Conservation (phyloP, 2,329 filamentous ascomycete species). For the Ambrosiella beaveri region DNA sequence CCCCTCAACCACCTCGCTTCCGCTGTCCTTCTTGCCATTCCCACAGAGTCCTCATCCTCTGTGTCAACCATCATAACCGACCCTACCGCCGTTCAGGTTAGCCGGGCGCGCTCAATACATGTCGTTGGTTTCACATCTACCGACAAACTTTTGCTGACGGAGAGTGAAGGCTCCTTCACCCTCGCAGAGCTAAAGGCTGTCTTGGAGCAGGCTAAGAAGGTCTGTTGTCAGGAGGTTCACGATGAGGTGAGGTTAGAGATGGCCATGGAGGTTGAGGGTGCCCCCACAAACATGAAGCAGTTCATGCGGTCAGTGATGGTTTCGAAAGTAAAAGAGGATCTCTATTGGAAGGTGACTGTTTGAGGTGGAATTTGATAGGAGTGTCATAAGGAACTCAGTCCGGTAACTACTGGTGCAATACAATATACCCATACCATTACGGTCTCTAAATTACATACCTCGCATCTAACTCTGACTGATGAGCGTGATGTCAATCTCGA, state of each 20-base stretch:
- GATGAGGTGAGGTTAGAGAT: conserved; percentile 25
- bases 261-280: conserved; percentile 25
- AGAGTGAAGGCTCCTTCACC: conserved; percentile 68
- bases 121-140: conserved; percentile 68
- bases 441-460: no score
- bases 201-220: conserved; percentile 42
- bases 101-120: conserved; percentile 53
- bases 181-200: conserved; percentile 59
- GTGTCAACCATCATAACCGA: conserved; percentile 30
- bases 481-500: no score
- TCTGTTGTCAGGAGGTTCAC: conserved; percentile 37
- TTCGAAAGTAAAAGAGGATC: conserved; percentile 32
- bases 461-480: background rate
- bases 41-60: conserved; percentile 23
- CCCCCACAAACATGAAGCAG: conserved; percentile 34
- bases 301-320: conserved; percentile 47
- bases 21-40: conserved; percentile 45
- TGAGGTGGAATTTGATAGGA: background rate
- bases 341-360: conserved; percentile 33
- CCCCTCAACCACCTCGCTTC: conserved; percentile 60
- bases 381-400: conserved; percentile 4
- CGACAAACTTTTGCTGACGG: conserved; percentile 55
- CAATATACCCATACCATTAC: conserved; percentile 1
- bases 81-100: conserved; percentile 45
- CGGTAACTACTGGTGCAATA: background rate